A percentile compares a stretch with the other conserved stretches of the same genome.
Evolutionary conservation across 345 rosid genomes (phyloP).

Genomic region (Bruguiera parviflora): DNA sequence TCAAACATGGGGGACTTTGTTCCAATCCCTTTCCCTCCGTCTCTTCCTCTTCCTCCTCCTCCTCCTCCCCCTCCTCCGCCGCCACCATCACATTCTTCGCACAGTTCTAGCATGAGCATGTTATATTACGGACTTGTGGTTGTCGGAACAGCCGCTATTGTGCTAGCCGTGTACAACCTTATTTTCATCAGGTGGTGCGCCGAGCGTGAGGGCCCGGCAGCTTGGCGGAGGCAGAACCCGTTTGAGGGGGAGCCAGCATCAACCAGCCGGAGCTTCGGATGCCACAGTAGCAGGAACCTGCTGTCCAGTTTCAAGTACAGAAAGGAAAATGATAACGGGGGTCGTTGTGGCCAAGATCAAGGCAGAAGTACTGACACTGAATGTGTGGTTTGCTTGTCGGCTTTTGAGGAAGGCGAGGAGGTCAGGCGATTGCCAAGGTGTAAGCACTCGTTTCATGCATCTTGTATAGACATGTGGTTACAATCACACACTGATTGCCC

Average conservation of each 20-base stretch:
- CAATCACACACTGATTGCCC: conserved; percentile 40
- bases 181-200: conserved; percentile 32
- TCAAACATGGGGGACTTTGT: conserved; percentile 19
- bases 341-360: background rate
- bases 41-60: too few species aligned
- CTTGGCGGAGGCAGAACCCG: background rate
- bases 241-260: background rate
- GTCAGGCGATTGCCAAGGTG: conserved; percentile 36
- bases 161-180: conserved; percentile 33
- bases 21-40: background rate
- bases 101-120: conserved; percentile 35
- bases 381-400: conserved; percentile 40
- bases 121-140: conserved; percentile 44
- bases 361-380: conserved; percentile 19
- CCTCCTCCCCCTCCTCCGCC: background rate
- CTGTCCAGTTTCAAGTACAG: conserved; percentile 26
- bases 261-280: background rate
- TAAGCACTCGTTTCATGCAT: conserved; percentile 34
- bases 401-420: conserved; percentile 38
- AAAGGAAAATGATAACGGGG: background rate
- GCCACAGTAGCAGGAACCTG: background rate
- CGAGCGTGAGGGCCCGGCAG: background rate
- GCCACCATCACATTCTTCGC: background rate
- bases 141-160: conserved; percentile 31
- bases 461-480: conserved; percentile 47